Base-by-base conservation (phyloP, 2,329 filamentous ascomycete species). In the Paracamarosporium sp. region DNA sequence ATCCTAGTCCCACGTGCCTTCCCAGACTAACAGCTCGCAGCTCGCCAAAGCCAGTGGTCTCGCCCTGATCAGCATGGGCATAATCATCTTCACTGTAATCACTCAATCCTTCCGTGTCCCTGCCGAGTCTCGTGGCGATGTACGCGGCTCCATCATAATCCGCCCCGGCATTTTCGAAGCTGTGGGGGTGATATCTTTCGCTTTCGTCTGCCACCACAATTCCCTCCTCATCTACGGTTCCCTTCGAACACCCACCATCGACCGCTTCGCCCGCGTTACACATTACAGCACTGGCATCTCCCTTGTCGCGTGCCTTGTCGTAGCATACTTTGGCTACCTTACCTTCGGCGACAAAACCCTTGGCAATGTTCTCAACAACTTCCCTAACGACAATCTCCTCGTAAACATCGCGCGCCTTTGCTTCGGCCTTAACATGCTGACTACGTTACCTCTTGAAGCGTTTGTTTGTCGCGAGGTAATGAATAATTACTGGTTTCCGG, bases 361-460 rank as follows among this genome's bases (percentile, higher is more conserved):
- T 65, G 95, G 95, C 73, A 99, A 99, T 76, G 92, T 99, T 51
- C 88, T 99, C 69, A 99, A 99, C 83, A 99, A 99, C 80, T 98
- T 99, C 73, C 91, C 93, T 1, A 83, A 88, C 20, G 88, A 96
- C 78, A 98, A 97, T 78, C 84, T 89, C 67, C 90, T 98, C 87
- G 93, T 98, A 73, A 98, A 97, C 78, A 85, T 99, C 57, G 95
- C 95, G 22, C 90, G 95, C 52, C 85, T 99, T 50, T 97, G 92
- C 79, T 98, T 99, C 73, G 95, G 95, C 1, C 85, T 99, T 65
- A 99, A 99, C 83, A 99, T 99, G 95, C 87, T 99, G 69, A 97
- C 95, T 13, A 98, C 95, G 1, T 83, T 99, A 33, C 95, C 95
- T 0, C 88, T 99, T 59, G 95, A 99, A 82, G 93, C 93, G 15